Evolutionary conservation across 2,329 filamentous ascomycete species (phyloP), one percentile per base, ranked within the genome.

Genomic region (Neoarthrinium moseri): DNA sequence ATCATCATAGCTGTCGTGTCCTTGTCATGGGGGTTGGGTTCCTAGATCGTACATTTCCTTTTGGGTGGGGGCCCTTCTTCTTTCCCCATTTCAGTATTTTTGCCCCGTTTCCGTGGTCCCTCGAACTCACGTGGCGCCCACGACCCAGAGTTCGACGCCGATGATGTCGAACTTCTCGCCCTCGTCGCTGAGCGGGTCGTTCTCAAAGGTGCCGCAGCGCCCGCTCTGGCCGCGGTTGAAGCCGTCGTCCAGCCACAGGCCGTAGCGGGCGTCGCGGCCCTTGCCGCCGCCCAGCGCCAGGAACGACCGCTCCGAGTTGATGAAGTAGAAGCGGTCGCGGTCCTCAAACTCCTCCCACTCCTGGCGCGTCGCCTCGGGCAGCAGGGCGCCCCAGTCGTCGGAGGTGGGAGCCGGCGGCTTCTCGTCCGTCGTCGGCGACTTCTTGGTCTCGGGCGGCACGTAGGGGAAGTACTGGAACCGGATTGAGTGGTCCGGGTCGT

Each of bases 401-500:
- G n/a, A n/a, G n/a, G n/a, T n/a, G 4, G 37, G 37, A 18, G 27
- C 37, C 21, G 12, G n/a, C 3, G 37, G 37, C 13, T n/a, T 26
- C 23, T 40, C 37, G 5, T 40, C 24, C 5, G 18, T n/a, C 11
- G 12, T 40, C n/a, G n/a, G n/a, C 23, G 23, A 23, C 6, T 29
- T n/a, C 13, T 26, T n/a, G n/a, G 24, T 26, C 5, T 40, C 37
- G 17, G 37, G 37, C 10, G 37, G 37, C 15, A 40, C 37, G 62
- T 96, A 97, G 0, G 92, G 91, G 59, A 97, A 99, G 0, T 92
- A 92, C 69, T 96, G 96, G 78, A 99, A 99, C 17, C 94, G 84
- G 55, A 97, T 89, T 21, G 83, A 78, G 51, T 92, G 88, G 59
- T 57, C 10, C 56, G 67, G 45, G 56, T 64, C 34, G 60, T 63